phyloP scores from a whole-genome alignment of 2,329 filamentous ascomycete genomes.

The Cladosporium oxysporum region DNA sequence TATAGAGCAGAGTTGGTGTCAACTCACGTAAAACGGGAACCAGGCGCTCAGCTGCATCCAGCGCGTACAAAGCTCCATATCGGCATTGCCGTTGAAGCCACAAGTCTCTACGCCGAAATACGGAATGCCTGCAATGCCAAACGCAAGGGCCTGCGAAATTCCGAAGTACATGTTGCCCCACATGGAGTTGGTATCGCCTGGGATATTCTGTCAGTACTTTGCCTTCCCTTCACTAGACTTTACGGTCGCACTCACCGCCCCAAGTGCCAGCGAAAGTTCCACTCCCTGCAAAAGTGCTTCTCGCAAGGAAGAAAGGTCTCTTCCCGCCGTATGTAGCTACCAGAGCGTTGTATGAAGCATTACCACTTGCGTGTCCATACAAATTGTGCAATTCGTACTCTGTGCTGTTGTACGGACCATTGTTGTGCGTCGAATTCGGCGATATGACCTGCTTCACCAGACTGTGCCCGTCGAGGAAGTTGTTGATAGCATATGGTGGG shows the following conservation, averaged over 20 bases:
- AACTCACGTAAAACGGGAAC: conserved; percentile 28
- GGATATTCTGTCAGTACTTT: conserved; percentile 22
- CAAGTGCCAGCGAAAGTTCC: conserved; percentile 76
- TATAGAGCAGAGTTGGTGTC: neutral
- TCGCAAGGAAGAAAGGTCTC: conserved; percentile 78
- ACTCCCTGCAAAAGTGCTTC: conserved; percentile 74
- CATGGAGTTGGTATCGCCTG: conserved; percentile 66
- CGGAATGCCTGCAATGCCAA: conserved; percentile 29
- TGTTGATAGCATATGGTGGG: conserved; percentile 32
- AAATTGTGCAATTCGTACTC: conserved; percentile 32
- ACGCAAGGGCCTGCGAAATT: conserved; percentile 29
- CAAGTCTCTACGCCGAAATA: conserved; percentile 31
- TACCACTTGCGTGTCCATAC: conserved; percentile 26
- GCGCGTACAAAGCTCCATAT: conserved; percentile 27
- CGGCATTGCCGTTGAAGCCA: conserved; percentile 30
- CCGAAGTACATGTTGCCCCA: conserved; percentile 47
- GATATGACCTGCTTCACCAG: conserved; percentile 27
- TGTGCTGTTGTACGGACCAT: conserved; percentile 29
- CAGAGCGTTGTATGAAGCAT: conserved; percentile 28
- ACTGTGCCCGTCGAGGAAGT: conserved; percentile 27
- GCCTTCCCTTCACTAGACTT: neutral
- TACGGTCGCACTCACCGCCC: neutral
- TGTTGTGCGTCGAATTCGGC: conserved; percentile 29
- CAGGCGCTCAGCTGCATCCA: conserved; percentile 31
- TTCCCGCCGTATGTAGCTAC: conserved; percentile 62